Conservation (phyloP, 1,284 basidiomycete genomes). For the Psilocybe mexicana region DNA sequence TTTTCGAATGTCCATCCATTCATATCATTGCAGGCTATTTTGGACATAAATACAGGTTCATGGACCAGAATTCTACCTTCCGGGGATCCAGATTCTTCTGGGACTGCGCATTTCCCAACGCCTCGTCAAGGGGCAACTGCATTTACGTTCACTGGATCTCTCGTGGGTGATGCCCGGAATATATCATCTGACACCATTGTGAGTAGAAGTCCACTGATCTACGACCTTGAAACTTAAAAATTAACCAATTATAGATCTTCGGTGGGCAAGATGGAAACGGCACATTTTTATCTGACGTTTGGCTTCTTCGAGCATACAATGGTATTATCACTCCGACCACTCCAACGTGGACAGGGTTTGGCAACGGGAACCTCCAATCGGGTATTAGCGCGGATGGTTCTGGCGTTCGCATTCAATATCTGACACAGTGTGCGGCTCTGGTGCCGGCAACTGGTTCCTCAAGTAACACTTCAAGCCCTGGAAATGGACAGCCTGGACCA, state of each 20-base stretch:
- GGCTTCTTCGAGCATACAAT: constrained; percentile 73
- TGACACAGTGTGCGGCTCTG: constrained; percentile 57
- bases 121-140: constrained; percentile 73
- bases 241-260: constrained; percentile 47
- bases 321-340: constrained; percentile 54
- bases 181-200: constrained; percentile 69
- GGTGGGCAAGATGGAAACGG: constrained; percentile 70
- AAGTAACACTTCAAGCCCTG: constrained; percentile 10
- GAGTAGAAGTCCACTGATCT: constrained; percentile 14
- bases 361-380: constrained; percentile 56
- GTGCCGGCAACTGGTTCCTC: constrained; percentile 24
- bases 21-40: constrained; percentile 47
- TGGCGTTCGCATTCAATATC: constrained; percentile 63
- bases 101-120: constrained; percentile 50
- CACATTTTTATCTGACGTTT: constrained; percentile 69
- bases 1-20: constrained; percentile 10
- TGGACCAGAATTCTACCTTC: constrained; percentile 76
- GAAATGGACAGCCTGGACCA: constrained; percentile 8
- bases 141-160: constrained; percentile 49
- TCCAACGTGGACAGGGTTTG: constrained; percentile 62
- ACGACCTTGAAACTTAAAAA: constrained; percentile 7
- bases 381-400: constrained; percentile 64
- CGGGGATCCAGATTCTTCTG: constrained; percentile 62
- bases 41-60: constrained; percentile 60
- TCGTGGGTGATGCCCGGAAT: constrained; percentile 55